Percentiles rank a stretch among this genome's conserved stretches.
phyloP scores from a whole-genome alignment of 2,329 filamentous ascomycete genomes.

The Arthrobotrys pseudoclavata region DNA sequence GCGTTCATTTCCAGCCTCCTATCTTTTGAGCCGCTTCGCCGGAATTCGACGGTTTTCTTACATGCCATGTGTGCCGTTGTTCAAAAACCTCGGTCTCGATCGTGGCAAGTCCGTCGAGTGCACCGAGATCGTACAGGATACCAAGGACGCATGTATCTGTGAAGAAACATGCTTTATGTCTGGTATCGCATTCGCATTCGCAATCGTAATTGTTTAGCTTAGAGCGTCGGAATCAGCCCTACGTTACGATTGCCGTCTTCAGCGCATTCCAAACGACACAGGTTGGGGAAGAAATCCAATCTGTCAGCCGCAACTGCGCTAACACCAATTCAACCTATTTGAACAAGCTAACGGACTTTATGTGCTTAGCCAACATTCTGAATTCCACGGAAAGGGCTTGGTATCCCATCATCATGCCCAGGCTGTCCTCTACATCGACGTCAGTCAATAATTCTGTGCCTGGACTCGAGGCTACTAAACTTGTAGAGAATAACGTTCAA shows the following conservation, averaged over 20 bases:
- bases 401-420: conserved; percentile 9
- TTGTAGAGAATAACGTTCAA: too few species aligned
- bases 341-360: not conserved
- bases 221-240: conserved; percentile 16
- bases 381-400: conserved; percentile 20
- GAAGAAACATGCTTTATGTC: conserved; percentile 4
- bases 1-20: conserved; percentile 29
- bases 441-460: not conserved
- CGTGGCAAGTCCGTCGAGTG: conserved; percentile 1
- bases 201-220: not conserved
- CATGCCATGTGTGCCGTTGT: not conserved
- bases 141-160: not conserved
- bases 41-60: not conserved
- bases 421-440: not conserved
- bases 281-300: not conserved
- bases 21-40: conserved; percentile 10
- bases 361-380: too few species aligned
- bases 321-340: conserved; percentile 9
- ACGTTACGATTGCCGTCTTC: conserved; percentile 8
- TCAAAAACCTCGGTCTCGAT: not conserved
- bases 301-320: conserved; percentile 19
- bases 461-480: too few species aligned
- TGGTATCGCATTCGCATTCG: conserved; percentile 5
- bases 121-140: conserved; percentile 3
- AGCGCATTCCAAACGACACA: conserved; percentile 5